A percentile compares a stretch with the other conserved stretches of the same genome.
These are phyloP conservation scores for Botryotinia calthae DNA, from an alignment of 2,329 filamentous ascomycete genomes.

Conservation along the genomic window DNA sequence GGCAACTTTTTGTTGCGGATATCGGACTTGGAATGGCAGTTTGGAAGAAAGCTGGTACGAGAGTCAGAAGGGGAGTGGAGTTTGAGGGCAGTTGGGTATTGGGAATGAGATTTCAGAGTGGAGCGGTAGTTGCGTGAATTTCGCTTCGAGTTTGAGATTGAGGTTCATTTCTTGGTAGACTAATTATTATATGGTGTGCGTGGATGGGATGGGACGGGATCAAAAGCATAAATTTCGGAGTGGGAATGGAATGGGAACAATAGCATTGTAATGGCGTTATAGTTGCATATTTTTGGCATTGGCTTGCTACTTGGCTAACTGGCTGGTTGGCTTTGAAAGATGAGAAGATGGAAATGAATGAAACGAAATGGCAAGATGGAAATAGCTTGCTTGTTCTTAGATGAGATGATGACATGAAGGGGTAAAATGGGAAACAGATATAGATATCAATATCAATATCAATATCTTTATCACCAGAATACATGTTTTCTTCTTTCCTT, in stretches of 20 bases:
- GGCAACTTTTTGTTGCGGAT: slow-evolving; percentile 82
- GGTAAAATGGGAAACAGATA: not conserved
- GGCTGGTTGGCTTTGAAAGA: not conserved
- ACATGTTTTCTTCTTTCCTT: not conserved
- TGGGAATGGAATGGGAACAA: not conserved
- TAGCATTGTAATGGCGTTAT: slow-evolving; percentile 14
- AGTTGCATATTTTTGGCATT: slow-evolving; percentile 5
- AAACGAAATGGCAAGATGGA: not conserved
- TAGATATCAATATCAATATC: not conserved
- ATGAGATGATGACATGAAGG: not conserved
- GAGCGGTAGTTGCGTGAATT: slow-evolving; percentile 15
- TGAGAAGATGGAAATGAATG: not conserved
- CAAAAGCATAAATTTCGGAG: slow-evolving; percentile 6
- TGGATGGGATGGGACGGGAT: not conserved
- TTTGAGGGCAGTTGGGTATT: slow-evolving; percentile 88
- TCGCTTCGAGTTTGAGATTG: not conserved
- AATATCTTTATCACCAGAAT: not conserved
- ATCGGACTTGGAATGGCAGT: slow-evolving; percentile 80
- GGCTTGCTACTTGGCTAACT: not conserved
- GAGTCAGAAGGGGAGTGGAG: slow-evolving; percentile 78
- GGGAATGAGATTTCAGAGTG: slow-evolving; percentile 51
- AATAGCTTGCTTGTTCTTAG: not conserved
- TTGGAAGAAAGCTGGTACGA: slow-evolving; percentile 80
- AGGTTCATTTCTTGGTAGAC: not conserved
- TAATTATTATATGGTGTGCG: not conserved